Evolutionary conservation across 2,329 filamentous ascomycete genomes (phyloP).

Genomic region (Botrytis squamosa): DNA sequence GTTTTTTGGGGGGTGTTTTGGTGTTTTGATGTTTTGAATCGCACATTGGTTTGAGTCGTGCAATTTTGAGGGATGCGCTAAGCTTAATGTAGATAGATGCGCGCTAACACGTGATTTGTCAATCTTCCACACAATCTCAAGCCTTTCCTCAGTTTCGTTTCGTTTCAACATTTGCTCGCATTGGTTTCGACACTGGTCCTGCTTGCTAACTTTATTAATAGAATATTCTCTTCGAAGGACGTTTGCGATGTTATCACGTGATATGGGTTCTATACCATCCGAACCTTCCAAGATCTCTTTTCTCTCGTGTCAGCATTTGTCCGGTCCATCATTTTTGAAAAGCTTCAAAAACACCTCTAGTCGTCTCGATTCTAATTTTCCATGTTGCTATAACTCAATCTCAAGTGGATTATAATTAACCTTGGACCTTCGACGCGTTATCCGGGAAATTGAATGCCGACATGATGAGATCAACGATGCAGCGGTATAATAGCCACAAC

Average conservation of each 20-base stretch:
- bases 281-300: neutral
- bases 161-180: neutral
- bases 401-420: neutral
- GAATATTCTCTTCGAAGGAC: too few relatives aligned
- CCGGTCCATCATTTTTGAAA: neutral
- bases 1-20: neutral
- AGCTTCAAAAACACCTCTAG: neutral
- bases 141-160: neutral
- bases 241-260: neutral
- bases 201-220: neutral
- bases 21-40: slow-evolving; percentile 2
- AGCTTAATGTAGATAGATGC: neutral
- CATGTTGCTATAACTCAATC: neutral
- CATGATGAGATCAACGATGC: slow-evolving; percentile 7
- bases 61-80: neutral
- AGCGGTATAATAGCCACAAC: neutral
- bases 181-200: neutral
- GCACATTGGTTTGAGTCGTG: neutral
- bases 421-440: neutral
- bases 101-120: neutral
- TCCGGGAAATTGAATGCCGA: neutral
- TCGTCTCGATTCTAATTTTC: neutral
- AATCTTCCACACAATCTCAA: neutral
- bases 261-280: neutral
- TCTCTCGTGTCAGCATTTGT: neutral